Evolutionary conservation across 805 yeast species (phyloP).

Genomic region (Kregervanrija fluxuum): DNA sequence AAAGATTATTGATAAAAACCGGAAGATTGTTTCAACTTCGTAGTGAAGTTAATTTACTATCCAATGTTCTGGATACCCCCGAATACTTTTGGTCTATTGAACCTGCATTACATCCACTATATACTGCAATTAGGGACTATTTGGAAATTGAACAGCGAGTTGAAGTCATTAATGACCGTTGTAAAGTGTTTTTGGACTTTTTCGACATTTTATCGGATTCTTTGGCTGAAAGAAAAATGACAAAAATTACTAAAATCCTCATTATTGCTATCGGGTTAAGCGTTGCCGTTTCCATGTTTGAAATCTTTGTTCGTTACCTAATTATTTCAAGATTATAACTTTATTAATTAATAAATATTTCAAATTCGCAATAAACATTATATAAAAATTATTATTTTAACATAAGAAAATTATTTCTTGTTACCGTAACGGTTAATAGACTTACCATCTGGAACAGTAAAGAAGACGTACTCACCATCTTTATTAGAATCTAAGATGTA

Average conservation of each 20-base stretch:
- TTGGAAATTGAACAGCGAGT: conserved; percentile 93
- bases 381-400: conserved; percentile 1
- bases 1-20: conserved; percentile 78
- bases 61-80: conserved; percentile 90
- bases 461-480: conserved; percentile 66
- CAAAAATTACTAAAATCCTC: conserved; percentile 84
- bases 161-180: conserved; percentile 86
- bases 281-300: conserved; percentile 67
- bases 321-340: conserved; percentile 28
- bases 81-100: conserved; percentile 95
- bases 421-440: conserved; percentile 69
- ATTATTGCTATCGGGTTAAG: conserved; percentile 75
- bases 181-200: conserved; percentile 89
- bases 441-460: conserved; percentile 95
- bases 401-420: conserved; percentile 28
- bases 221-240: conserved; percentile 87
- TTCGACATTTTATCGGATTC: conserved; percentile 91
- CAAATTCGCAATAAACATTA: not conserved
- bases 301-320: conserved; percentile 53
- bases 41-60: conserved; percentile 87
- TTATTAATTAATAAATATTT: not conserved
- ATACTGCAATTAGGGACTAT: conserved; percentile 83
- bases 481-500: conserved; percentile 67
- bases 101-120: conserved; percentile 91
- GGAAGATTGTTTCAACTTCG: conserved; percentile 86